A percentile compares a stretch with the other conserved stretches of the same genome.
phyloP scores from a whole-genome alignment of 2,329 filamentous ascomycete genomes.

The Exophiala spinifera region DNA sequence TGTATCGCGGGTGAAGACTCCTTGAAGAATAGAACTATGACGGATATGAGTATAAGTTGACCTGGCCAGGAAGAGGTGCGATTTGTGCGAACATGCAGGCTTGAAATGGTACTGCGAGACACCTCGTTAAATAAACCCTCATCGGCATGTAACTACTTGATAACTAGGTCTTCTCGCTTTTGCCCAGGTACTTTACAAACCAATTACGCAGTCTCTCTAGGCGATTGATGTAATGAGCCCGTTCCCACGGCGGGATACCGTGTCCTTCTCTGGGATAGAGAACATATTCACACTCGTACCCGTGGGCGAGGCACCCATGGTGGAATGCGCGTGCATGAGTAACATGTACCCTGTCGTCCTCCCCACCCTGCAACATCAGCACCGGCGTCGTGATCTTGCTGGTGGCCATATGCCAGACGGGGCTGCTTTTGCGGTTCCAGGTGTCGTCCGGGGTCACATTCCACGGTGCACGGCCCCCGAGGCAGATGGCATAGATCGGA shows the following conservation, averaged over 20 bases:
- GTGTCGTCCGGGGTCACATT: slow-evolving; percentile 14
- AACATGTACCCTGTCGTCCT: slow-evolving; percentile 17
- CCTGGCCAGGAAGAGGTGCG: no score
- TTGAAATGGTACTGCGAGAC: no score
- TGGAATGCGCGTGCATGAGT: slow-evolving; percentile 19
- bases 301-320: not conserved
- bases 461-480: slow-evolving; percentile 19
- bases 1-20: no score
- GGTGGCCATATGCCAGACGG: slow-evolving; percentile 20
- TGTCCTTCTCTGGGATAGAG: slow-evolving; percentile 6
- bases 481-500: slow-evolving; percentile 13
- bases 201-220: not conserved
- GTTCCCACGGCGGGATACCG: not conserved
- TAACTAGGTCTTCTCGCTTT: not conserved
- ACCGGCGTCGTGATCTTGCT: slow-evolving; percentile 17
- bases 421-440: slow-evolving; percentile 5
- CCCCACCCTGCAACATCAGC: slow-evolving; percentile 24
- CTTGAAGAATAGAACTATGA: no score
- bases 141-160: no score
- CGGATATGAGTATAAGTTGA: no score
- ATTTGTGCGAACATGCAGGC: no score
- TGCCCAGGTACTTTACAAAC: slow-evolving; percentile 1
- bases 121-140: no score
- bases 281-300: slow-evolving; percentile 4
- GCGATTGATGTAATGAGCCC: not conserved